A percentile compares a stretch with the other conserved stretches of the same genome.
phyloP scores from a whole-genome alignment of 306 rosid genomes.

The Cicer cuneatum region DNA sequence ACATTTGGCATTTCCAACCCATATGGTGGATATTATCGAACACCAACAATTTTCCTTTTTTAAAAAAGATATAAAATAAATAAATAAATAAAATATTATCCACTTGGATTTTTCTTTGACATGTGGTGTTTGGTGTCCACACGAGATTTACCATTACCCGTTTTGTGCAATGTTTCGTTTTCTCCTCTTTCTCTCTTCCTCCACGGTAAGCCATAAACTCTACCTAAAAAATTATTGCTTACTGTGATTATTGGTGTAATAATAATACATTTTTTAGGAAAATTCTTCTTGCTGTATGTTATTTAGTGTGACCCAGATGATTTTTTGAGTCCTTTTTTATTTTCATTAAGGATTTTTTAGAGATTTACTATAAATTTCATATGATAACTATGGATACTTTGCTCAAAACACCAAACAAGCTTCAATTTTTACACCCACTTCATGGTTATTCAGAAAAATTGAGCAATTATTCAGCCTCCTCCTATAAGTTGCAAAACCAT shows the following conservation, averaged over 20 bases:
- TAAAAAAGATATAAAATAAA: neutral
- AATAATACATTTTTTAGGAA: neutral
- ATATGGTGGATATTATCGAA: neutral
- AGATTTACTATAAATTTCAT: conserved; percentile 21
- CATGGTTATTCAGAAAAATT: conserved; percentile 79
- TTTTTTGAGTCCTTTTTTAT: conserved; percentile 36
- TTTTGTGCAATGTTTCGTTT: conserved; percentile 42
- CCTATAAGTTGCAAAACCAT: conserved; percentile 62
- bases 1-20: neutral
- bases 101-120: conserved; percentile 47
- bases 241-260: neutral
- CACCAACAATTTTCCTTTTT: neutral
- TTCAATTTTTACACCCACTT: conserved; percentile 76
- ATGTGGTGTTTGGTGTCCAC: conserved; percentile 54
- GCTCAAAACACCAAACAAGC: conserved; percentile 89
- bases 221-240: conserved; percentile 8
- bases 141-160: conserved; percentile 54
- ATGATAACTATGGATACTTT: conserved; percentile 76
- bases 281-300: conserved; percentile 6
- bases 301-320: conserved; percentile 45
- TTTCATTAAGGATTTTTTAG: conserved; percentile 38
- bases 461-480: conserved; percentile 48
- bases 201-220: conserved; percentile 53
- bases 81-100: neutral
- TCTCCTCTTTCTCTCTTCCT: conserved; percentile 34